Conservation (phyloP, 257 asterid genomes). For the Plantago major region DNA sequence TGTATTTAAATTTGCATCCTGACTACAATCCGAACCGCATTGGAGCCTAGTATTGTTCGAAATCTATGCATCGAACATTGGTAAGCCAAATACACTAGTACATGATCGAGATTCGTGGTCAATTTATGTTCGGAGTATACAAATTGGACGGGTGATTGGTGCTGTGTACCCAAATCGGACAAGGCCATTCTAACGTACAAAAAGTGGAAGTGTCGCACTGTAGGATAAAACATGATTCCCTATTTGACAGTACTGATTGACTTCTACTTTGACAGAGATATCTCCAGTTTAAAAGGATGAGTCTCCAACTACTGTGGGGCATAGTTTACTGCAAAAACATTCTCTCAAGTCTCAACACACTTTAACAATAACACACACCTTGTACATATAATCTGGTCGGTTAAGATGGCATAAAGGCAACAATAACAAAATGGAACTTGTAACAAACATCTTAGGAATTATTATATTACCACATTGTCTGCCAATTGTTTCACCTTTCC, state of each 20-base stretch:
- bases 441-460: constrained; percentile 24
- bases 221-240: constrained; percentile 6
- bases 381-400: constrained; percentile 14
- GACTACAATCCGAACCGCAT: not conserved
- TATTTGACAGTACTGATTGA: constrained; percentile 31
- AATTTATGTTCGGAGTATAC: not conserved
- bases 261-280: constrained; percentile 24
- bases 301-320: constrained; percentile 39
- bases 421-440: constrained; percentile 26
- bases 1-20: too few species aligned
- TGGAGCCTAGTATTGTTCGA: too few species aligned
- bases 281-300: constrained; percentile 29
- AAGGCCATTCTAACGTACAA: not conserved
- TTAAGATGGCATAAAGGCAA: constrained; percentile 26
- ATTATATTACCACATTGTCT: constrained; percentile 53
- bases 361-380: constrained; percentile 24
- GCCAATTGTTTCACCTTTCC: constrained; percentile 67
- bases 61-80: too few species aligned
- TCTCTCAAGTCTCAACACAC: constrained; percentile 21
- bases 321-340: constrained; percentile 25
- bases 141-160: not conserved
- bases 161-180: not conserved
- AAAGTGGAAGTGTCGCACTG: not conserved
- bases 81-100: not conserved
- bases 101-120: not conserved